Conservation (phyloP, 352 stramenopile species). For the Bremia lactucae region DNA sequence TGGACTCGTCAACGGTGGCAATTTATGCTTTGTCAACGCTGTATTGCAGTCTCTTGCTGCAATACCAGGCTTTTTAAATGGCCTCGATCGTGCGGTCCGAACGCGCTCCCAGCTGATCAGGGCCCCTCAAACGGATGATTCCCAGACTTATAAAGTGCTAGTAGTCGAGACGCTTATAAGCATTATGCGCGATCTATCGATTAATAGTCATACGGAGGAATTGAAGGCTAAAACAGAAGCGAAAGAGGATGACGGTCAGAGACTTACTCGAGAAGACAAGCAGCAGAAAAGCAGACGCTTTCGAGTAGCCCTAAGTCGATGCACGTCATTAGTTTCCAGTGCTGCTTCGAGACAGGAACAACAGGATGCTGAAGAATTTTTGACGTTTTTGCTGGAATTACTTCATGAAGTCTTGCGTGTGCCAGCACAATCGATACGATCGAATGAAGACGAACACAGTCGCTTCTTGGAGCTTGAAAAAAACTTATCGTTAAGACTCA, state of each 20-base stretch:
- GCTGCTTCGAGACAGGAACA: conserved; percentile 43
- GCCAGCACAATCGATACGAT: conserved; percentile 5
- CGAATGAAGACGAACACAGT: conserved; percentile 13
- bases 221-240: conserved; percentile 3
- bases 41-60: conserved; percentile 51
- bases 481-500: conserved; percentile 16
- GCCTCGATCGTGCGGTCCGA: conserved; percentile 13
- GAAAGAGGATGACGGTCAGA: not conserved
- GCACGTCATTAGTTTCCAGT: conserved; percentile 35
- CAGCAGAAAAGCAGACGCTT: conserved; percentile 21
- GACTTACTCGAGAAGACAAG: conserved; percentile 12
- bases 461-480: conserved; percentile 18
- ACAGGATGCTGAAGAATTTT: conserved; percentile 72
- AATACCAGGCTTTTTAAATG: conserved; percentile 32
- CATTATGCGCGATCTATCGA: conserved; percentile 13
- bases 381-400: conserved; percentile 60
- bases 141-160: conserved; percentile 16
- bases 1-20: conserved; percentile 54
- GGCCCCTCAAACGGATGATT: conserved; percentile 9
- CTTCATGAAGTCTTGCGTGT: conserved; percentile 43
- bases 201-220: conserved; percentile 2
- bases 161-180: conserved; percentile 23
- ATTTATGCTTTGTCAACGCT: conserved; percentile 73
- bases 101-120: conserved; percentile 17
- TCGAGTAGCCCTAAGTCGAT: conserved; percentile 27